phyloP scores from a whole-genome alignment of 73 alveolate genomes.

The Paramecium tetraurelia region DNA sequence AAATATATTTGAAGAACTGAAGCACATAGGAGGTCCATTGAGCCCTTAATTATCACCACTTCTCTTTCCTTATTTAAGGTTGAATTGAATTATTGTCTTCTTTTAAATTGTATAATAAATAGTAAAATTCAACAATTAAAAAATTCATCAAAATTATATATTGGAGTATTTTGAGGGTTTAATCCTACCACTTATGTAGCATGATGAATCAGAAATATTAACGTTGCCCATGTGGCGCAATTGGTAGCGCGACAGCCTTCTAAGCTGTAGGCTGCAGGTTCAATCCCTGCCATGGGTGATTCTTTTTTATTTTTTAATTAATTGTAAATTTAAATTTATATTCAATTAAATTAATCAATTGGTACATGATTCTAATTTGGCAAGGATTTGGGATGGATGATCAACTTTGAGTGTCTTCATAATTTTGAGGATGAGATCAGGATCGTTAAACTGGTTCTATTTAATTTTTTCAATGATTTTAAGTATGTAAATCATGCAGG shows the following conservation, averaged over 20 bases:
- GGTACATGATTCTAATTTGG: background rate
- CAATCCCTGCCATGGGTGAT: conserved; percentile 59
- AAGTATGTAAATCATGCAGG: conserved; percentile 19
- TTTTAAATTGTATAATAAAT: background rate
- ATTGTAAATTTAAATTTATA: background rate
- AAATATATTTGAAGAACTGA: background rate
- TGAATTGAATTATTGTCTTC: background rate
- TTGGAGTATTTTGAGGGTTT: background rate
- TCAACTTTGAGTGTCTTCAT: background rate
- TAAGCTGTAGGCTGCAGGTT: conserved; percentile 57
- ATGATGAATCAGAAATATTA: background rate
- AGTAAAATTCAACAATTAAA: background rate
- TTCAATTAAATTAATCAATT: background rate
- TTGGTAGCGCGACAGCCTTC: conserved; percentile 60
- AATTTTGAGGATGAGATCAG: background rate
- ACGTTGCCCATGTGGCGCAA: conserved; percentile 57
- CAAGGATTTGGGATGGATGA: background rate
- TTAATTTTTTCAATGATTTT: conserved; percentile 43
- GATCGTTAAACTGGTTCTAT: background rate
- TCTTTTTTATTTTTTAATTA: background rate
- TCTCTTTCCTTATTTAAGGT: background rate
- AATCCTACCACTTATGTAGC: background rate
- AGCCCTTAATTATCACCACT: background rate
- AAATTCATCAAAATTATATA: background rate
- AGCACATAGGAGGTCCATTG: background rate